Conservation (phyloP, 2,329 filamentous ascomycete genomes). For the Fusarium fujikuroi region DNA sequence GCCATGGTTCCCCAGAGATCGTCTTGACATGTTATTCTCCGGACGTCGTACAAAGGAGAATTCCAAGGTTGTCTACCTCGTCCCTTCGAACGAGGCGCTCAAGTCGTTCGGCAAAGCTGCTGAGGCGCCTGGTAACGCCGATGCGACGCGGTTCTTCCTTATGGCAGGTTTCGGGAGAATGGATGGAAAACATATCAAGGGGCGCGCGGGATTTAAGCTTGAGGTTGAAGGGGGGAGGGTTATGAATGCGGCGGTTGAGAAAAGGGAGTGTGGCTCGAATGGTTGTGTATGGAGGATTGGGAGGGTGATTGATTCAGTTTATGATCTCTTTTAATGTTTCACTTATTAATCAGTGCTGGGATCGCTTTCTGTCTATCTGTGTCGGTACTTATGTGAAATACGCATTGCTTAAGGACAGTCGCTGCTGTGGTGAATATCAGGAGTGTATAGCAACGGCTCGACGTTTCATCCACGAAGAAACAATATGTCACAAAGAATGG, state of each 20-base stretch:
- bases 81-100: background rate
- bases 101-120: background rate
- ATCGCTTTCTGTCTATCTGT: background rate
- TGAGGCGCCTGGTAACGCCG: background rate
- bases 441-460: background rate
- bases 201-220: background rate
- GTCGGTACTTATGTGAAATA: background rate
- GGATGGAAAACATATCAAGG: background rate
- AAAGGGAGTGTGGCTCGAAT: background rate
- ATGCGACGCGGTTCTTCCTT: background rate
- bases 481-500: background rate
- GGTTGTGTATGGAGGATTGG: constrained; percentile 5
- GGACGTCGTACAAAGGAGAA: background rate
- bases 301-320: background rate
- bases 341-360: background rate
- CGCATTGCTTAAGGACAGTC: too few relatives aligned
- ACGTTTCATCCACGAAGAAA: background rate
- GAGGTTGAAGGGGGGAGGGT: background rate
- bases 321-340: background rate
- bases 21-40: background rate
- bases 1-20: background rate
- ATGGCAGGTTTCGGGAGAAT: background rate
- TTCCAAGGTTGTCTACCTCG: background rate
- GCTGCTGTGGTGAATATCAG: background rate
- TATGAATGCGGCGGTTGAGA: background rate